Percentiles rank a stretch among this genome's conserved stretches.
Conservation (phyloP, 139 green algal genomes). For the Chlorella sp. region DNA sequence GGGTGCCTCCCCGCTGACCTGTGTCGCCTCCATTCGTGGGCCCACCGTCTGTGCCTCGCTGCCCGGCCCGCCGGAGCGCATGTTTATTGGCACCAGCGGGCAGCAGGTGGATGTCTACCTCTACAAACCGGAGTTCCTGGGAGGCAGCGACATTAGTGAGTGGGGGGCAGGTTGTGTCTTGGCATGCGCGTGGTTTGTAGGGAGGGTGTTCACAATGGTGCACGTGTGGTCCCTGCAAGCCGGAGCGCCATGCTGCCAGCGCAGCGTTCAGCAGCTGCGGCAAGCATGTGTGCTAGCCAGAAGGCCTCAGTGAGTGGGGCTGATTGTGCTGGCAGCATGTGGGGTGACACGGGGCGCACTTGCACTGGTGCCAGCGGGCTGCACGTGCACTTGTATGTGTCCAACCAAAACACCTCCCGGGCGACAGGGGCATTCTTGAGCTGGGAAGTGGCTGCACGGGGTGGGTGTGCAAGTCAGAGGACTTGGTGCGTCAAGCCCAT, state of each 20-base stretch:
- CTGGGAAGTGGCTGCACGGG: no score
- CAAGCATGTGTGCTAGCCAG: no score
- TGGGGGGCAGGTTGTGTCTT: neutral
- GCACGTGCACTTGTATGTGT: no score
- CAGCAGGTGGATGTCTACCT: slow-evolving; percentile 5
- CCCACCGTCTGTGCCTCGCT: neutral
- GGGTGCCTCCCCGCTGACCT: neutral
- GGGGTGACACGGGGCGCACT: no score
- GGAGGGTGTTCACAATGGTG: no score
- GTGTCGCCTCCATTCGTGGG: neutral
- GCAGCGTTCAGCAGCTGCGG: no score
- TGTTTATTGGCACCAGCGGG: neutral
- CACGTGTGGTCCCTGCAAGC: no score
- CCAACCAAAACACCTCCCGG: neutral
- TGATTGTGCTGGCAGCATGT: neutral
- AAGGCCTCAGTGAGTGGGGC: no score
- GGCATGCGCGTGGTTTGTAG: no score
- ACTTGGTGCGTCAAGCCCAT: neutral
- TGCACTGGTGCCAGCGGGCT: neutral
- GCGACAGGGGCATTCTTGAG: no score
- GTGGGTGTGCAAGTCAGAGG: no score
- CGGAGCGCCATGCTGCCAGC: no score
- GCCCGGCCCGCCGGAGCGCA: neutral
- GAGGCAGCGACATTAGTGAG: neutral
- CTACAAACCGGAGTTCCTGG: neutral